phyloP scores from a whole-genome alignment of 192 early-diverging fungal genomes.

The Coemansia sp. region DNA sequence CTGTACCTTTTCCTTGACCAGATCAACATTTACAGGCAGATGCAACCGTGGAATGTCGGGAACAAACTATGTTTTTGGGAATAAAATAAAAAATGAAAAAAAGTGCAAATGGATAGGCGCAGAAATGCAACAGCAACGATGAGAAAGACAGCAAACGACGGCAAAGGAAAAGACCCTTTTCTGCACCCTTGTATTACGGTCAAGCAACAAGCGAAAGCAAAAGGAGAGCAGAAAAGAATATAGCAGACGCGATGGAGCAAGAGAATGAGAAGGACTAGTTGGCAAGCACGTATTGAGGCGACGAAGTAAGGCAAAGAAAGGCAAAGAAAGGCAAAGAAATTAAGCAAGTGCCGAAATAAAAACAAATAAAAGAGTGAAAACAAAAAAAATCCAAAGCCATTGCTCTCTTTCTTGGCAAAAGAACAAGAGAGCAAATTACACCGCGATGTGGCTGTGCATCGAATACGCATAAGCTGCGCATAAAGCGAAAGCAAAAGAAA shows the following conservation, averaged over 20 bases:
- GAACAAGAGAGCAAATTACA: background rate
- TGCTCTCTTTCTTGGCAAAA: background rate
- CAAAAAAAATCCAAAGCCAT: background rate
- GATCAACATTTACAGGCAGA: background rate
- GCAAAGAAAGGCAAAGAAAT: background rate
- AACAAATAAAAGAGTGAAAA: background rate
- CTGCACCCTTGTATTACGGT: background rate
- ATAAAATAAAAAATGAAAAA: background rate
- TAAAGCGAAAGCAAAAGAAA: background rate
- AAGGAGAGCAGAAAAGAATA: too few species aligned
- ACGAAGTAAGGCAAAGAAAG: too few species aligned
- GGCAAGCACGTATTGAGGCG: too few species aligned
- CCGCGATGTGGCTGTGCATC: background rate
- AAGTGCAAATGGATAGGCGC: background rate
- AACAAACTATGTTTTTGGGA: background rate
- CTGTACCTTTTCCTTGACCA: constrained; percentile 7
- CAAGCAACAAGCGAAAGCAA: background rate
- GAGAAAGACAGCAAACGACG: too few species aligned
- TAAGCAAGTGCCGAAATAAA: background rate
- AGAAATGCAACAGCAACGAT: too few species aligned
- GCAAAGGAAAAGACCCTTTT: too few species aligned
- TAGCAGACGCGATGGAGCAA: background rate
- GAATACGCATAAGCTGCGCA: background rate
- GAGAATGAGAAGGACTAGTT: background rate
- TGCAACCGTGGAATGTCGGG: background rate